Base-by-base conservation (phyloP, 1,284 basidiomycete species). In the Omphalotus olearius region DNA sequence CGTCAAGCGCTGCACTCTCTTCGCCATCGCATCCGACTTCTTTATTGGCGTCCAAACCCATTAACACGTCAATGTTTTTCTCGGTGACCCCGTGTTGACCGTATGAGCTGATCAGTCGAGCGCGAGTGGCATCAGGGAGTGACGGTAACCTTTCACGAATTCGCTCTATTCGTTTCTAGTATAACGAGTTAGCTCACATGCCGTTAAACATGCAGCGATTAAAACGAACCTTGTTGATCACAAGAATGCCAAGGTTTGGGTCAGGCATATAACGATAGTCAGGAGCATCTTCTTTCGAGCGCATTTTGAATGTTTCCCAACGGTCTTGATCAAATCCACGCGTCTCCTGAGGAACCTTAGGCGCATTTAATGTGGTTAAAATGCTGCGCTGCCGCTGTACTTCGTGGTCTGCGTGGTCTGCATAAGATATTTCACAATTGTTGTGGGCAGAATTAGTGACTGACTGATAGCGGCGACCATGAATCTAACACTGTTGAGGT, bases 201-300 rank as follows among this genome's bases (percentile, higher is more conserved):
- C 16, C n/a, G n/a, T 6, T 37, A 17, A 20, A 43, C 3, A 43
- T 4, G 5, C 16, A 39, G 45, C 42, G 36, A 51, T 6, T 37
- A 10, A 50, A n/a, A 60, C 66, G 40, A 50, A 86, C 88, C 59
- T 79, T 64, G 52, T 77, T 74, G n/a, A 98, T 66, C 23, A 83
- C 62, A 4, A 95, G 66, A 0, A 88, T 82, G 0, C 93, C 92
- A 0, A 99, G 70, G 64, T 99, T 98, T 0, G 93, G 86, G 65
- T 99, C 97, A 0, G 97, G 97, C 93, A 99, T 95, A 71, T 98
- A 99, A 6, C 96, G 80, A 66, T 99, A 99, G 65, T 99, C 96
- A 4, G 90, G 90, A 0, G 93, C 88, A 61, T 94, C 91, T 63
- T 98, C 96, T 68, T 99, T 99, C 43, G 82, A 85, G 39, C 97